Conservation (phyloP, 345 rosid species). For the Citrus trifoliata region DNA sequence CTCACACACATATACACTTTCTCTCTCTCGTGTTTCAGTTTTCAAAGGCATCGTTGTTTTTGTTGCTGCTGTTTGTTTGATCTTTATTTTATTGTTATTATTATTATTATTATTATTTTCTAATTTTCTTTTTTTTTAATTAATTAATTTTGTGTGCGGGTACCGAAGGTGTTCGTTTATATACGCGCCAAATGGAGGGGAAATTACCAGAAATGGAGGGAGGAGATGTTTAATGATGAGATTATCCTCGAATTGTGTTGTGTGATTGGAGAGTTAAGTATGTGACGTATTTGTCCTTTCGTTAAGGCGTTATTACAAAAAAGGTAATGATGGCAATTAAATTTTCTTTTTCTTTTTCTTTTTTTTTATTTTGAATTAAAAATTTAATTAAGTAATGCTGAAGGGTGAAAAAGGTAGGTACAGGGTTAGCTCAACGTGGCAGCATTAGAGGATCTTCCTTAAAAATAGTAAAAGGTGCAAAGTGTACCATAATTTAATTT, state of each 20-base stretch:
- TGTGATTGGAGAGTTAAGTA: too few relatives aligned
- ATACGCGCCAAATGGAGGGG: constrained; percentile 61
- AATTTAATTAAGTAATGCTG: not conserved
- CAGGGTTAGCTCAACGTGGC: constrained; percentile 15
- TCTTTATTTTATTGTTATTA: constrained; percentile 24
- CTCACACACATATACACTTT: not conserved
- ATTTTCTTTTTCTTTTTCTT: not conserved
- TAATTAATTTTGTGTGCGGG: constrained; percentile 28
- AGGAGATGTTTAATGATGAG: not conserved
- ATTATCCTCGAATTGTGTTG: not conserved
- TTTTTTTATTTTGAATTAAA: not conserved
- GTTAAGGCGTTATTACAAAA: not conserved
- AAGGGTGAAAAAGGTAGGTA: not conserved
- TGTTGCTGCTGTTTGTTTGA: constrained; percentile 20
- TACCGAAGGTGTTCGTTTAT: constrained; percentile 35
- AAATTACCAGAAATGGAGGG: constrained; percentile 14
- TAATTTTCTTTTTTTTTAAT: not conserved
- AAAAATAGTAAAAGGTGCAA: constrained; percentile 10
- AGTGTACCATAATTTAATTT: not conserved
- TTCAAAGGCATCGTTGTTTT: constrained; percentile 33
- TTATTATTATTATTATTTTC: not conserved
- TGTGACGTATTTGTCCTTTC: constrained; percentile 6
- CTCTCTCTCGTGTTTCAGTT: constrained; percentile 17
- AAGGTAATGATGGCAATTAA: not conserved
- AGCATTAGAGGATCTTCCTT: constrained; percentile 21